These are phyloP conservation scores for Paratinospora sagittata DNA, from an alignment of 164 flowering plant genomes.

Conservation along the genomic window DNA sequence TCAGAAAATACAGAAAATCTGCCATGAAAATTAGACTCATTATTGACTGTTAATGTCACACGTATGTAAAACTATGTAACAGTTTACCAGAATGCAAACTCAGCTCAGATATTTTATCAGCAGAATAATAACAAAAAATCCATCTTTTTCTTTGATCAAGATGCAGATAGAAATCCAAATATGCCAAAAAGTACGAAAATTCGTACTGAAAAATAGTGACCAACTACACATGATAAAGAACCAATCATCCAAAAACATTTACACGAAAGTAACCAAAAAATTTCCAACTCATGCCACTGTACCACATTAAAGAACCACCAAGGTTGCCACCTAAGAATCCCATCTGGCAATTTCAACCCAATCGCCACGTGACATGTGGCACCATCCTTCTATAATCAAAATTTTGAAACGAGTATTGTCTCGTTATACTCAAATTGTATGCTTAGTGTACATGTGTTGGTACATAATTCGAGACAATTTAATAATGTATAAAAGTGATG, in stretches of 20 bases:
- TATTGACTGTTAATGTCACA: neutral
- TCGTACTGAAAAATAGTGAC: neutral
- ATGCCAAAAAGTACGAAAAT: too few relatives aligned
- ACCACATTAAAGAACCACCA: neutral
- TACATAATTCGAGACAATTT: too few relatives aligned
- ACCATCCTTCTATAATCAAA: too few relatives aligned
- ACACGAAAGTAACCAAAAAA: too few relatives aligned
- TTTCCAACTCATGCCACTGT: too few relatives aligned
- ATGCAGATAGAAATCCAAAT: neutral
- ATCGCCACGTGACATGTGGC: neutral
- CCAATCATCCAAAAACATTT: too few relatives aligned
- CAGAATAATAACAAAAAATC: neutral
- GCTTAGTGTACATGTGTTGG: too few relatives aligned
- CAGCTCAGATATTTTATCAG: neutral
- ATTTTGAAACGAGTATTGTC: too few relatives aligned
- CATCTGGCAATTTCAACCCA: neutral
- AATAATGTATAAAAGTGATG: too few relatives aligned
- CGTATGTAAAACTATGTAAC: neutral
- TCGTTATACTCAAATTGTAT: too few relatives aligned
- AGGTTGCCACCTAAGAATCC: neutral
- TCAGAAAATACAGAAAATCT: constrained; percentile 5
- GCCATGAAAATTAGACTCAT: neutral
- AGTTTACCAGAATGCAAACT: neutral
- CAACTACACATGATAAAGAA: too few relatives aligned
- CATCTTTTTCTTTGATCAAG: neutral